Evolutionary conservation across 345 rosid species (phyloP), one percentile per base, ranked within the genome.

Genomic region (Syzygium grande): DNA sequence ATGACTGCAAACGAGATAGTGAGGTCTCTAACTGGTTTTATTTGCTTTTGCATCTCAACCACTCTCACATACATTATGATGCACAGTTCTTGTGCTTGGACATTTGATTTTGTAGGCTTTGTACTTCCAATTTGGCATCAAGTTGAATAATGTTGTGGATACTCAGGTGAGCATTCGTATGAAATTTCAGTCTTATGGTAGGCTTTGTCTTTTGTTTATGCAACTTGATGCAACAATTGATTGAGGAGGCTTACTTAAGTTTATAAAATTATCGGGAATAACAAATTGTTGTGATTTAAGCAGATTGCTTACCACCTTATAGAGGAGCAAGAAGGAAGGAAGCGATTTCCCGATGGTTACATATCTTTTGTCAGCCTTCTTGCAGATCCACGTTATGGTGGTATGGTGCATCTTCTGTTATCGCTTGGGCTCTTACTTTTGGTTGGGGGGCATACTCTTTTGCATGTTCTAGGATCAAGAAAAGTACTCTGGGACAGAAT

Each of bases 1-100:
- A 97, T 84, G 99, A 97, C 91, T 97, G 99, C 96, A 97, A 96
- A 92, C 95, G 99, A 87, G 99, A 97, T 87, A 97, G 99, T 85
- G 99, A 97, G 99, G 99, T 96, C 94, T 92, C 90, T 92, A 73
- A 86, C 93, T 89, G 73, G 84, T 88, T 86, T 88, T 89, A 7
- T 87, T 89, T 85, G 52, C 84, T 90, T 90, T 29, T 91, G 68
- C 63, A 22, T 87, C 56, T 68, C 52, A 63, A 68, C 86, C 58
- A 89, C 41, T 85, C 83, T 90, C 51, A 17, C 30, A 12, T 89
- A 38, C 68, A 79, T 88, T 80, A 56, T 79, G 87, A 73, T 30
- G 61, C 63, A 30, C 2, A 0, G 80, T 73, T 73, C 23, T 15
- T 52, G 51, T 85, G 58, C 77, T 79, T 5, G 22, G 17, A 59